Evolutionary conservation across 2,329 filamentous ascomycete genomes (phyloP), one percentile per base, ranked within the genome.

Genomic region (Huntiella bhutanensis): DNA sequence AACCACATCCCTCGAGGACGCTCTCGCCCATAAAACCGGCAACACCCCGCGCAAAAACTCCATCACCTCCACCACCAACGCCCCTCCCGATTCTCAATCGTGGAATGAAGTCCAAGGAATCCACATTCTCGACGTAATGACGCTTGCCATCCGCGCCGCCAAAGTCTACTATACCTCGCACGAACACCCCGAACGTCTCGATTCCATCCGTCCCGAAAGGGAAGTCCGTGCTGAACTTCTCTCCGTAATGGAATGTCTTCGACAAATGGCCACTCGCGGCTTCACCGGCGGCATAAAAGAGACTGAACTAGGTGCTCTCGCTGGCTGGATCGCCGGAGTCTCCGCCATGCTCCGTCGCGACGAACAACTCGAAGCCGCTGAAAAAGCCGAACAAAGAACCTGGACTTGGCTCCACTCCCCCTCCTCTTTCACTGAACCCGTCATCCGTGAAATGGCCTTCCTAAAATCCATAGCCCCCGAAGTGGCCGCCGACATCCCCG

Each of bases 91-190:
- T 38, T 63, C 64, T 13, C 65, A 68, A 38, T 57, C 68, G 15
- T 93, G 82, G 77, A 75, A 82, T 59, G 85, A 95, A 60, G 71
- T 93, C 16, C 84, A 94, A 59, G 91, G 88, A 13, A 77, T 96
- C 67, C 83, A 92, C 56, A 76, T 98, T 34, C 73, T 96, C 47
- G 88, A 96, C 59, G 78, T 93, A 45, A 81, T 91, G 58, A 98
- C 91, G 1, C 69, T 96, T 45, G 88, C 88, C n/a, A 96, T 98
- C 54, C 77, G 86, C 45, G 86, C 88, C 1, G 91, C 91, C 44
- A 94, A 92, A 63, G 80, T 92, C 55, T 98, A 96, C 64, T 96
- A 98, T 62, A 95, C 87, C 0, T 75, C 85, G 3, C 91, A 96
- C 58, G 82, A 92, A 56, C 72, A 87, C 45, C 85, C 87, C 1